These are phyloP conservation scores for Kwoniella shandongensis DNA, from an alignment of 768 basidiomycete genomes.

Conservation along the genomic window DNA sequence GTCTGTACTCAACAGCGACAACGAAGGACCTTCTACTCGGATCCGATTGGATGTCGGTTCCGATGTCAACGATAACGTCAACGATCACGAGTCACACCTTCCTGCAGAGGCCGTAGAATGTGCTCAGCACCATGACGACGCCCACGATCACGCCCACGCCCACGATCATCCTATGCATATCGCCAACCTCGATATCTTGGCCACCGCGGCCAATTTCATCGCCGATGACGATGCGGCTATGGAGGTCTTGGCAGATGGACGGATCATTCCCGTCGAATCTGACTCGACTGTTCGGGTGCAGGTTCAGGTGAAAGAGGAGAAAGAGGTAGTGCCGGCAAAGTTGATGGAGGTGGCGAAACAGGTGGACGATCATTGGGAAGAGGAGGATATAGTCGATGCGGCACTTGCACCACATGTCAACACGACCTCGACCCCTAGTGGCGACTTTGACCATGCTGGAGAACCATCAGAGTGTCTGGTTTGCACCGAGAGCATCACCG, in stretches of 20 bases:
- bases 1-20: too few relatives aligned
- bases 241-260: background rate
- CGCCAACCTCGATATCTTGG: background rate
- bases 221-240: background rate
- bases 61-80: background rate
- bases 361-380: background rate
- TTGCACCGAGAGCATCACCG: constrained; percentile 6
- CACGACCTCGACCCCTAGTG: background rate
- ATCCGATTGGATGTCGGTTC: too few relatives aligned
- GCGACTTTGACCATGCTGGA: background rate
- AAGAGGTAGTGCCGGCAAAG: background rate
- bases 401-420: background rate
- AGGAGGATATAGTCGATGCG: background rate
- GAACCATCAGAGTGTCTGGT: constrained; percentile 13
- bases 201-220: background rate
- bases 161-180: background rate
- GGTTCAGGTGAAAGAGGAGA: constrained; percentile 2
- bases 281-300: background rate
- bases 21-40: too few relatives aligned
- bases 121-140: background rate
- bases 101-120: background rate
- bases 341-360: background rate
- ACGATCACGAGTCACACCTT: background rate
- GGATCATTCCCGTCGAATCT: background rate
- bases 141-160: background rate